Base-by-base conservation (phyloP, 176 grass and related monocot species). In the Juncus inflexus region DNA sequence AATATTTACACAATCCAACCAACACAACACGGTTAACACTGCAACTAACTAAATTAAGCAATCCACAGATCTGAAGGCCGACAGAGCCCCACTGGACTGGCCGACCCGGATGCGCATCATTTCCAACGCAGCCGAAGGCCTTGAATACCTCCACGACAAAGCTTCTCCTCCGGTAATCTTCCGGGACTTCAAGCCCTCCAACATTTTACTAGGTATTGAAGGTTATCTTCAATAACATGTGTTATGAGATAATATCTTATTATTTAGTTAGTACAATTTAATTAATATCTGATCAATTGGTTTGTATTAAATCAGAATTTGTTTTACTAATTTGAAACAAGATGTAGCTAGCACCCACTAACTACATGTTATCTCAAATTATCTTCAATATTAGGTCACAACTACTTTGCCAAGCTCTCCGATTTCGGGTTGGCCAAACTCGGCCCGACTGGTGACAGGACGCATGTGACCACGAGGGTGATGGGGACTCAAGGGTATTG, bases 401-500 rank as follows among this genome's bases (percentile, higher is more conserved):
- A 58, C 7, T 89, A 80, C 67, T 75, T 86, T 53, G 76, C 77
- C 38, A 95, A 95, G 37, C 68, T 95, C 50, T 95, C 90, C 0
- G 90, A 95, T 56, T 95, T 95, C 54, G 90, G 86, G 45, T 82
- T 95, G 70, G 86, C 90, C 42, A 95, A 89, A 53, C 86, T 89
- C 51, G 90, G 86, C 77, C 90, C 90, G 50, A 70, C 83, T 3
- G 90, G 77, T 69, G 86, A 89, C 58, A 86, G 83, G 69, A 89
- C 85, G 67, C 90, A 95, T 81, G 90, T 95, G 72, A 78, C 86
- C 50, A 95, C 90, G 19, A 76, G 82, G 65, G 79, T 95, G 58
- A 89, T 95, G 90, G 90, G 90, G 42, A 89, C 90, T 9, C 45
- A 89, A 5, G 90, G 90, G 64, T 95, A 95, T 61, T 95, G 86